phyloP scores from a whole-genome alignment of 2,329 filamentous ascomycete species.

The Fusarium sp. region DNA sequence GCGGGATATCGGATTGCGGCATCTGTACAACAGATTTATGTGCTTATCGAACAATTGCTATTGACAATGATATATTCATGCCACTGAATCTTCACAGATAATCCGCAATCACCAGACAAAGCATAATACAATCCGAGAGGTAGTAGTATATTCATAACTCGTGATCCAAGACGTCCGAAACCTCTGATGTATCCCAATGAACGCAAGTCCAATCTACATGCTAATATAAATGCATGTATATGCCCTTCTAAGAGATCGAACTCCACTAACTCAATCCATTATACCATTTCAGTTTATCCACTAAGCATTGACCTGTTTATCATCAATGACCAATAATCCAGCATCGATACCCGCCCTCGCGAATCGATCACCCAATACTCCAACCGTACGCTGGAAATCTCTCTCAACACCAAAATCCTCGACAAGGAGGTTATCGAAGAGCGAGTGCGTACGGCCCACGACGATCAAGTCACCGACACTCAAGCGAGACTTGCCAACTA shows the following conservation, averaged over 20 bases:
- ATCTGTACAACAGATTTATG: too few species aligned
- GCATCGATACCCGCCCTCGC: conserved; percentile 48
- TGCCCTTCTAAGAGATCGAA: background rate
- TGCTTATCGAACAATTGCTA: too few species aligned
- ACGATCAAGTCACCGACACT: conserved; percentile 49
- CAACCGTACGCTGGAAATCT: conserved; percentile 46
- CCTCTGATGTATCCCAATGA: conserved; percentile 6
- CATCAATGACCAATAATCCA: conserved; percentile 49
- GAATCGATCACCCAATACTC: conserved; percentile 46
- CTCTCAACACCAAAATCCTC: conserved; percentile 46
- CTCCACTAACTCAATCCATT: background rate
- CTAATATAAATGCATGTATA: background rate
- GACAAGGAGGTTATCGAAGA: conserved; percentile 31
- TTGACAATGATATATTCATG: too few species aligned
- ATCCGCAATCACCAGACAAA: too few species aligned
- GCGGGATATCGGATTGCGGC: too few species aligned
- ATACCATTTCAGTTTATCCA: background rate
- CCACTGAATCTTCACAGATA: too few species aligned
- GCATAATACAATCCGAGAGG: background rate
- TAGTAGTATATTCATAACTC: conserved; percentile 17
- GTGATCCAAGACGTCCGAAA: background rate
- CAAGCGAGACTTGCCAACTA: conserved; percentile 41
- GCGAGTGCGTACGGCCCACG: conserved; percentile 41
- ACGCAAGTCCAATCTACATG: background rate
- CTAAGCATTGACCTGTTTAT: conserved; percentile 21